Evolutionary conservation across 2,329 filamentous ascomycete genomes (phyloP).

Genomic region (Zymoseptoria crescenta): DNA sequence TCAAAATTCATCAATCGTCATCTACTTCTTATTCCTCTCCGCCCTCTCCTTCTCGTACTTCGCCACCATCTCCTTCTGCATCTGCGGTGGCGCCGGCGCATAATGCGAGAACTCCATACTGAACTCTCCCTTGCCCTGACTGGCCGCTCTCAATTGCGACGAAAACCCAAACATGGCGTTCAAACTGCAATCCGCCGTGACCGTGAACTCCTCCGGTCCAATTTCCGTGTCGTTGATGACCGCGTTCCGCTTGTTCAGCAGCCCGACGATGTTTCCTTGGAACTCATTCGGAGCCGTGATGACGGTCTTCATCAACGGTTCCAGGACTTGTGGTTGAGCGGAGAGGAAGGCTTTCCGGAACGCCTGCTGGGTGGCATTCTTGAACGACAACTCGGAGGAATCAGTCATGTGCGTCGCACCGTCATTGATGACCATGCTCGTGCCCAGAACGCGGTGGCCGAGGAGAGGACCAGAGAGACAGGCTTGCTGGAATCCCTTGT

Average conservation of each 20-base stretch:
- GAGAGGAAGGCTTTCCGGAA: conserved; percentile 89
- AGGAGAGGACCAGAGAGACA: conserved; percentile 84
- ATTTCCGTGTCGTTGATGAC: conserved; percentile 94
- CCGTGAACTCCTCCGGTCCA: conserved; percentile 85
- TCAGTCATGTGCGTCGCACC: conserved; percentile 96
- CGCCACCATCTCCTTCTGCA: conserved; percentile 71
- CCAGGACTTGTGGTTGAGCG: conserved; percentile 74
- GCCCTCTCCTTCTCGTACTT: conserved; percentile 61
- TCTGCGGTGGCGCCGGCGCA: conserved; percentile 70
- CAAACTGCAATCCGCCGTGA: conserved; percentile 84
- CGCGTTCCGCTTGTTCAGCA: conserved; percentile 94
- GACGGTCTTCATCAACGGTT: conserved; percentile 96
- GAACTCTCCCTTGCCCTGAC: conserved; percentile 97
- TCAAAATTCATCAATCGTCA: neutral
- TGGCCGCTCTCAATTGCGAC: conserved; percentile 80
- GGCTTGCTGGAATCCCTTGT: conserved; percentile 82
- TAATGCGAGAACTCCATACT: conserved; percentile 99
- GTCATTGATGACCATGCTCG: conserved; percentile 87
- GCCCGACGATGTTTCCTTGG: conserved; percentile 87
- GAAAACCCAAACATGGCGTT: conserved; percentile 98
- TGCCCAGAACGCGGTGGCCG: conserved; percentile 85
- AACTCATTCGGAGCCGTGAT: conserved; percentile 95
- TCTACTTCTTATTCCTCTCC: conserved; percentile 54
- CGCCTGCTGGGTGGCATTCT: conserved; percentile 85
- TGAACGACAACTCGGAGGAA: conserved; percentile 95